Evolutionary conservation across 2,329 filamentous ascomycete genomes (phyloP).

Genomic region (Penicillium brasilianum): DNA sequence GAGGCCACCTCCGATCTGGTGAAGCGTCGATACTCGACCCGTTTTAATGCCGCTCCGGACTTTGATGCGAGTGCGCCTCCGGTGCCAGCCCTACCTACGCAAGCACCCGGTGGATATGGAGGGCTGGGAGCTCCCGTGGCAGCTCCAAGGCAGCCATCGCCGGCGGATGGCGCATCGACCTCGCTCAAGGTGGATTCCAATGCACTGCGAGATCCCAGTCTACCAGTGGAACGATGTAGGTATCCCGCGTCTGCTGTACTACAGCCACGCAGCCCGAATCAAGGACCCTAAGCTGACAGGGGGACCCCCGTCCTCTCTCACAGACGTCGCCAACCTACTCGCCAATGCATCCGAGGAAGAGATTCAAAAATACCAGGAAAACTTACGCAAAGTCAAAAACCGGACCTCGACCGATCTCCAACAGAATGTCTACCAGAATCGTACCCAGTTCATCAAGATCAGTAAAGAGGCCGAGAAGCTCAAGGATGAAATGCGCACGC

Average conservation of each 20-base stretch:
- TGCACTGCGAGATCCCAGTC: constrained; percentile 76
- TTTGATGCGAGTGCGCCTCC: constrained; percentile 71
- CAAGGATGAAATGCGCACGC: constrained; percentile 90
- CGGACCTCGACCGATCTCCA: constrained; percentile 84
- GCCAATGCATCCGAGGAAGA: constrained; percentile 87
- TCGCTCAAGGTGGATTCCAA: constrained; percentile 73
- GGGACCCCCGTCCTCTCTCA: not conserved
- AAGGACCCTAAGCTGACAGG: constrained; percentile 25
- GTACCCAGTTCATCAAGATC: constrained; percentile 98
- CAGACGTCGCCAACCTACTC: constrained; percentile 65
- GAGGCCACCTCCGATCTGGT: constrained; percentile 77
- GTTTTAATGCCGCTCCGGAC: constrained; percentile 78
- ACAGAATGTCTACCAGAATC: constrained; percentile 94
- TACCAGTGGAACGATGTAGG: constrained; percentile 79
- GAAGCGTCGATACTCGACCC: constrained; percentile 90
- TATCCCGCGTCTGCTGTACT: constrained; percentile 13
- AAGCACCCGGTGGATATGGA: constrained; percentile 64
- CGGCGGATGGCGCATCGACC: constrained; percentile 62
- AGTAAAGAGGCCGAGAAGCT: constrained; percentile 98
- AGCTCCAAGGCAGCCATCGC: constrained; percentile 50
- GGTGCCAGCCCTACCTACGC: constrained; percentile 67
- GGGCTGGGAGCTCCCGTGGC: constrained; percentile 49
- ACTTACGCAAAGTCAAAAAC: constrained; percentile 75
- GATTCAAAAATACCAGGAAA: constrained; percentile 79
- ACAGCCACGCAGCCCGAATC: not conserved